Conservation (phyloP, 1,139 yeast species). For the Saccharomyces hybrid region DNA sequence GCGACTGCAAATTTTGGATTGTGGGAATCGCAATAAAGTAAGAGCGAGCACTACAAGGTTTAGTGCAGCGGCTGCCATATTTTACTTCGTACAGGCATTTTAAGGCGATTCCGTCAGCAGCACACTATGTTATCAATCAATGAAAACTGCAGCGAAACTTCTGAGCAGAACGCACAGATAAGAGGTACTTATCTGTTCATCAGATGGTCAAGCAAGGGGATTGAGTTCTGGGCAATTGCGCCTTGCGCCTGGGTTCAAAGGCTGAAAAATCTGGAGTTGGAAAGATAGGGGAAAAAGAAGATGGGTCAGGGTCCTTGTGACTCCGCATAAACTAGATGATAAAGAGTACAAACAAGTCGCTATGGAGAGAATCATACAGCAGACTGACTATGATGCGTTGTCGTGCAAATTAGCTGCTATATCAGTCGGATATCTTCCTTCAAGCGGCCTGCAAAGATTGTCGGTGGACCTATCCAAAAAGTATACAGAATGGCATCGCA, state of each 20-base stretch:
- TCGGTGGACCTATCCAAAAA: constrained; percentile 38
- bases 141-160: not conserved
- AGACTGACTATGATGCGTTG: constrained; percentile 80
- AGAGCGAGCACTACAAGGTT: not conserved
- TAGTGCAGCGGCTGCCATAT: not conserved
- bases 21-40: not conserved
- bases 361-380: constrained; percentile 26
- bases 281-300: not conserved
- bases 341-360: not conserved
- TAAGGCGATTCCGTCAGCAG: not conserved
- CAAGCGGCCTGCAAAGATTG: constrained; percentile 34
- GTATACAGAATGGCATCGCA: constrained; percentile 17
- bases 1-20: not conserved
- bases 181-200: not conserved
- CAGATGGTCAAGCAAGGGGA: not conserved
- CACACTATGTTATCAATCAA: not conserved
- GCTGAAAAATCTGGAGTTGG: not conserved
- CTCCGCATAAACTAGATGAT: not conserved
- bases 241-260: not conserved
- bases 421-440: constrained; percentile 47
- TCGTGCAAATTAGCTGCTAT: constrained; percentile 63
- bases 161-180: not conserved
- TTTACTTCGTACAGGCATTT: not conserved
- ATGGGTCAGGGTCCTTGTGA: not conserved
- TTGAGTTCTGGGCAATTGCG: not conserved